Evolutionary conservation across 257 asterid genomes (phyloP).

Genomic region (Vinca minor): DNA sequence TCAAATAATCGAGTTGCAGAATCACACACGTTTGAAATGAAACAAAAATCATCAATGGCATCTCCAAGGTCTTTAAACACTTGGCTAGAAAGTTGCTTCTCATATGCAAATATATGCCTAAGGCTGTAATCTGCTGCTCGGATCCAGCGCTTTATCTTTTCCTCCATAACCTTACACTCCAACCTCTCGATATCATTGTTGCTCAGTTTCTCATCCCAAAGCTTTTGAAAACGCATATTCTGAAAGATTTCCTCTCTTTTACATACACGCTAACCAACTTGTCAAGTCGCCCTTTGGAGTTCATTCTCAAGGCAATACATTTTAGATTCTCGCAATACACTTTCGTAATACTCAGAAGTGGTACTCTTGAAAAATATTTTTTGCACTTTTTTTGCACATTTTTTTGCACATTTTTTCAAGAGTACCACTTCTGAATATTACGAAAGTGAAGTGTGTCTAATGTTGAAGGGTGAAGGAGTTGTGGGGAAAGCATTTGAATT

Average conservation of each 20-base stretch:
- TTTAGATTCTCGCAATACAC: neutral
- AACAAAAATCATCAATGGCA: conserved; percentile 30
- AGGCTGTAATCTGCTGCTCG: conserved; percentile 30
- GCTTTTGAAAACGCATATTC: conserved; percentile 26
- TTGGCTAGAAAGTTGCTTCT: conserved; percentile 32
- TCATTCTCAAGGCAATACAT: conserved; percentile 5
- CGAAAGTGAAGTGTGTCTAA: too few species aligned
- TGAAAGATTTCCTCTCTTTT: conserved; percentile 33
- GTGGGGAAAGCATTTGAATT: too few species aligned
- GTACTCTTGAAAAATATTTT: too few species aligned
- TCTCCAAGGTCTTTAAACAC: conserved; percentile 31
- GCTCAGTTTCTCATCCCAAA: conserved; percentile 35
- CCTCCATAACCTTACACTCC: conserved; percentile 39
- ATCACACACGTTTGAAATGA: conserved; percentile 33
- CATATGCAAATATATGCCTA: conserved; percentile 30
- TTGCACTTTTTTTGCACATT: too few species aligned
- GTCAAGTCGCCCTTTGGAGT: conserved; percentile 8
- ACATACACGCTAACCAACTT: conserved; percentile 25
- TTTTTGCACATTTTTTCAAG: too few species aligned
- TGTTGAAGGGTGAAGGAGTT: too few species aligned
- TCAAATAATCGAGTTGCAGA: conserved; percentile 33
- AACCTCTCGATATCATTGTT: conserved; percentile 34
- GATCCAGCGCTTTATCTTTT: conserved; percentile 40
- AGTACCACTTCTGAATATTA: too few species aligned
- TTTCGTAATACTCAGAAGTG: too few species aligned